Conservation (phyloP, 176 grass and related monocot species). For the Areca catechu region DNA sequence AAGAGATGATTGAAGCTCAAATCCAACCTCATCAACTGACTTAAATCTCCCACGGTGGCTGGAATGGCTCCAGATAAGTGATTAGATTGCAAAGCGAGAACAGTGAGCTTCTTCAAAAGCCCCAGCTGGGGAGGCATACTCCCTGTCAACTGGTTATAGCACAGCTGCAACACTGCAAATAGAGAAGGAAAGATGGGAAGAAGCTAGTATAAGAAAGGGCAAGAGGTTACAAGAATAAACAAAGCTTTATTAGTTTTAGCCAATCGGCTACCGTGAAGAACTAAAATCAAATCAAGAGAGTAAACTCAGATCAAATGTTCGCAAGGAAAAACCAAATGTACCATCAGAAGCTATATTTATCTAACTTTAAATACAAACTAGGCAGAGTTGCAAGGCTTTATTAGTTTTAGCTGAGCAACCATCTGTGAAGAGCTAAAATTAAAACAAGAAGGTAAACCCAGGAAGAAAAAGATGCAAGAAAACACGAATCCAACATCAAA, state of each 20-base stretch:
- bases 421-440: too few species aligned
- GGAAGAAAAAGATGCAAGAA: too few species aligned
- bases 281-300: neutral
- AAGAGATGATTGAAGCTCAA: constrained; percentile 77
- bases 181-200: neutral
- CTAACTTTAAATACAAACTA: too few species aligned
- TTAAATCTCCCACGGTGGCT: constrained; percentile 47
- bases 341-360: neutral
- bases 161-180: constrained; percentile 64
- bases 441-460: too few species aligned
- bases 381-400: too few species aligned
- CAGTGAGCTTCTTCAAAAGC: constrained; percentile 45
- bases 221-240: neutral
- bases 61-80: constrained; percentile 66
- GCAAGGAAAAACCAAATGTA: neutral
- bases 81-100: constrained; percentile 78
- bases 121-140: constrained; percentile 71
- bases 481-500: too few species aligned
- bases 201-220: neutral
- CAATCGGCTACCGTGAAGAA: neutral
- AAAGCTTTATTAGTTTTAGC: too few species aligned
- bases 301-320: too few species aligned
- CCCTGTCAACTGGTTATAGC: constrained; percentile 62
- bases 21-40: constrained; percentile 48
- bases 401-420: too few species aligned